Conservation (phyloP, 1,284 basidiomycete genomes). For the Paramarasmius palmivorus region DNA sequence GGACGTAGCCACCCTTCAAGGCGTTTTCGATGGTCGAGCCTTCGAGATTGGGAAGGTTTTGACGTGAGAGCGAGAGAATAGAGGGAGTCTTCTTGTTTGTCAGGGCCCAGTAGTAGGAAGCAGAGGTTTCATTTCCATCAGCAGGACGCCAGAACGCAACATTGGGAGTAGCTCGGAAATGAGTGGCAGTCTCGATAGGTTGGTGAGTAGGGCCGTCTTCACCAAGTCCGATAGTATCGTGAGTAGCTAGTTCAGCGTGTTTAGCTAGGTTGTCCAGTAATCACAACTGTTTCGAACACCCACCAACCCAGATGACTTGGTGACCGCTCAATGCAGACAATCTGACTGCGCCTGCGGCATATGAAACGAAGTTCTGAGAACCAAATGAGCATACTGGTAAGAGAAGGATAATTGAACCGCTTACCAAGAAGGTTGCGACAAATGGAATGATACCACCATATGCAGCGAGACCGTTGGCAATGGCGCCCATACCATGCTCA, state of each 20-base stretch:
- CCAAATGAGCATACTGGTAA: constrained; percentile 14
- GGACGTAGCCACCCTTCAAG: constrained; percentile 85
- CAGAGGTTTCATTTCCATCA: constrained; percentile 94
- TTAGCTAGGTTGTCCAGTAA: constrained; percentile 9
- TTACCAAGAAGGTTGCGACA: constrained; percentile 84
- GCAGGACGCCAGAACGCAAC: constrained; percentile 90
- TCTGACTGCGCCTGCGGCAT: constrained; percentile 90
- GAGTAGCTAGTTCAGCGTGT: constrained; percentile 66
- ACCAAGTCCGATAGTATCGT: constrained; percentile 90
- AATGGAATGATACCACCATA: constrained; percentile 88
- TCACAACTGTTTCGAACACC: constrained; percentile 29
- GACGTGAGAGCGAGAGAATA: constrained; percentile 85
- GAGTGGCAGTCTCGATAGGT: constrained; percentile 87
- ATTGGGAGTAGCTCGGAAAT: constrained; percentile 90
- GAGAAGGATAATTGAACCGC: not conserved
- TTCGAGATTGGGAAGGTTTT: constrained; percentile 93
- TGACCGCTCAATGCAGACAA: constrained; percentile 88
- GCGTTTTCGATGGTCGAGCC: constrained; percentile 86
- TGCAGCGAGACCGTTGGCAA: constrained; percentile 87
- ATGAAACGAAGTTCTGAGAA: constrained; percentile 87
- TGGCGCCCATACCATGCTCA: constrained; percentile 96
- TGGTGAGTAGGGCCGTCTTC: constrained; percentile 98
- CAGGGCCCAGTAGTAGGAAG: constrained; percentile 83
- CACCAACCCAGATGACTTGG: constrained; percentile 91
- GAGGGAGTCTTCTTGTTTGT: constrained; percentile 79